Percentiles rank a stretch among this genome's conserved stretches.
Conservation (phyloP, 768 basidiomycete genomes). For the Mycena haematopus region DNA sequence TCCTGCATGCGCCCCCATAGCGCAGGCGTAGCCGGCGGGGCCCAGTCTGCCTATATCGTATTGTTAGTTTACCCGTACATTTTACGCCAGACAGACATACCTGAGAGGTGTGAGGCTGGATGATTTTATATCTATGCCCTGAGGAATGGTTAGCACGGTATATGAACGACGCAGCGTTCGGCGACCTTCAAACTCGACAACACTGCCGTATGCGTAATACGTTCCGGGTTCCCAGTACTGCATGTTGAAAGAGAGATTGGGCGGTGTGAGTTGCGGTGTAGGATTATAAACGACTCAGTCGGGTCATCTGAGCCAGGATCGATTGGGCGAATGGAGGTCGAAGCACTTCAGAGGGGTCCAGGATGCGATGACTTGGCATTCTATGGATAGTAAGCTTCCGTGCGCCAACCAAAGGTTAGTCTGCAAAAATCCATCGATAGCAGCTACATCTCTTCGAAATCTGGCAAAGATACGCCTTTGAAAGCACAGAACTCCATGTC, state of each 20-base stretch:
- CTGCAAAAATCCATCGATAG: constrained; percentile 11
- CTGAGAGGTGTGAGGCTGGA: constrained; percentile 76
- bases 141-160: constrained; percentile 2
- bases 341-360: background rate
- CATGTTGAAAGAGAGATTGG: constrained; percentile 41
- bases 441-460: background rate
- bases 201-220: constrained; percentile 57
- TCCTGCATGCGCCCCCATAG: constrained; percentile 67
- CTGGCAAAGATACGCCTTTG: constrained; percentile 16
- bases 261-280: background rate
- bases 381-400: background rate
- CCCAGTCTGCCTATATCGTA: constrained; percentile 64
- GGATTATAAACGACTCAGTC: background rate
- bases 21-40: constrained; percentile 64
- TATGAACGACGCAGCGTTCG: constrained; percentile 3
- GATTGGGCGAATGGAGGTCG: background rate
- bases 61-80: background rate
- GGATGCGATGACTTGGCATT: no score
- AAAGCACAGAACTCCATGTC: no score
- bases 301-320: background rate
- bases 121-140: constrained; percentile 70
- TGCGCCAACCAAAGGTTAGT: constrained; percentile 1
- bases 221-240: constrained; percentile 68
- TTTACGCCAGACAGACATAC: constrained; percentile 38
- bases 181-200: constrained; percentile 64